Conservation (phyloP, 352 stramenopile species). For the Peronosclerospora sorghi region DNA sequence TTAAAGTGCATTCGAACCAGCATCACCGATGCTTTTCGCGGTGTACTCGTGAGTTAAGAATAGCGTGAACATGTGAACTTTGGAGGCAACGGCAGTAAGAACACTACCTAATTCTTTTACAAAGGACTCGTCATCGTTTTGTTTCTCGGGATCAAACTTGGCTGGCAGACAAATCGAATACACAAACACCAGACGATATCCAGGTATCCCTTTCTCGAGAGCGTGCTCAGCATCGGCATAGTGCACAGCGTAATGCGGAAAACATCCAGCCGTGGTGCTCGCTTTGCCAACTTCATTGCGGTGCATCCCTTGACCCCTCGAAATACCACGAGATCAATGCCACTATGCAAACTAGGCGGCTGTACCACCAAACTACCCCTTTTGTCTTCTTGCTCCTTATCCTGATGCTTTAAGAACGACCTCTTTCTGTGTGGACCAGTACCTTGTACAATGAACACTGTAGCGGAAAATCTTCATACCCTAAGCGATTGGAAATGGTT, state of each 20-base stretch:
- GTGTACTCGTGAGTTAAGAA: conserved; percentile 17
- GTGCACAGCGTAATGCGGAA: conserved; percentile 15
- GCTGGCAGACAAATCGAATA: conserved; percentile 17
- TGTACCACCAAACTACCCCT: conserved; percentile 47
- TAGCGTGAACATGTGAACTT: conserved; percentile 6
- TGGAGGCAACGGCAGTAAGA: background rate
- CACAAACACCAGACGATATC: conserved; percentile 14
- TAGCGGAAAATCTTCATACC: conserved; percentile 5
- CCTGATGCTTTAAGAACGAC: conserved; percentile 29
- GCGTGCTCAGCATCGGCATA: conserved; percentile 19
- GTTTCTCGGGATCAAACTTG: background rate
- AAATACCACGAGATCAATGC: conserved; percentile 1
- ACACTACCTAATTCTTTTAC: background rate
- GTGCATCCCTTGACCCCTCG: too few species aligned
- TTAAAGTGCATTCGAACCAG: conserved; percentile 13
- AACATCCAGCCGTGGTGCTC: conserved; percentile 2
- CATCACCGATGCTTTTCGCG: conserved; percentile 10
- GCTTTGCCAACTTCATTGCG: background rate
- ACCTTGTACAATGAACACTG: conserved; percentile 32
- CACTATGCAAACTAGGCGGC: conserved; percentile 17
- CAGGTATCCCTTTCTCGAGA: conserved; percentile 10
- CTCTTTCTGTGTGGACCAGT: conserved; percentile 30
- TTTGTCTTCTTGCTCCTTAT: conserved; percentile 42
- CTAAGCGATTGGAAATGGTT: conserved; percentile 4
- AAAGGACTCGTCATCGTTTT: background rate